A percentile compares a stretch with the other conserved stretches of the same genome.
phyloP scores from a whole-genome alignment of 2,329 filamentous ascomycete species.

The Exophiala viscosa region DNA sequence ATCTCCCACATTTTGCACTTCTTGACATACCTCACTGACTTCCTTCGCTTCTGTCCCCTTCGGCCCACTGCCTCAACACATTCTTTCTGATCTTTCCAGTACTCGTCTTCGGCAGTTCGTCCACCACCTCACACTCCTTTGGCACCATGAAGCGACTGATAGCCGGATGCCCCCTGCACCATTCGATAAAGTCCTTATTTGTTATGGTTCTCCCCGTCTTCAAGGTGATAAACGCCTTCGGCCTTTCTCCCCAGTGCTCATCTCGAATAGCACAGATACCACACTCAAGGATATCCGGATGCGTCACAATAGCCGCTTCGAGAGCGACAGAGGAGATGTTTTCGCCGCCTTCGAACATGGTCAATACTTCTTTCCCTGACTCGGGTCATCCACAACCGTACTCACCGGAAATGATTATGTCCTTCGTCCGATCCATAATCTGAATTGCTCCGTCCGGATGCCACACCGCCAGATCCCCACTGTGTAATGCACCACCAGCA shows the following conservation, averaged over 20 bases:
- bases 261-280: slow-evolving; percentile 86
- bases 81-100: slow-evolving; percentile 98
- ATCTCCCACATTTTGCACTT: no score
- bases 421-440: slow-evolving; percentile 90
- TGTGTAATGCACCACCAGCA: slow-evolving; percentile 79
- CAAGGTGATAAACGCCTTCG: slow-evolving; percentile 86
- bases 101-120: slow-evolving; percentile 89
- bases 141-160: slow-evolving; percentile 91
- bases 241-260: slow-evolving; percentile 91
- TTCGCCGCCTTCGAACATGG: slow-evolving; percentile 66
- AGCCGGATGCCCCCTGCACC: slow-evolving; percentile 74
- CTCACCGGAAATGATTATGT: slow-evolving; percentile 92
- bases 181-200: slow-evolving; percentile 71
- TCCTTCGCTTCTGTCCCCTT: slow-evolving; percentile 42
- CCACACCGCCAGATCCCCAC: slow-evolving; percentile 89
- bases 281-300: slow-evolving; percentile 85
- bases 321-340: slow-evolving; percentile 94
- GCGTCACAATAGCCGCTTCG: slow-evolving; percentile 82
- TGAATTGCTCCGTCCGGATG: slow-evolving; percentile 86
- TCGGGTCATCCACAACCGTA: slow-evolving; percentile 5
- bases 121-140: slow-evolving; percentile 70
- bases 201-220: slow-evolving; percentile 61
- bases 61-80: slow-evolving; percentile 80
- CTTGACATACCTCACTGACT: no score
- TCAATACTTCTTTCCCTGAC: not conserved